Conservation (phyloP, 208 protist genomes). For the Naegleria lovaniensis region DNA sequence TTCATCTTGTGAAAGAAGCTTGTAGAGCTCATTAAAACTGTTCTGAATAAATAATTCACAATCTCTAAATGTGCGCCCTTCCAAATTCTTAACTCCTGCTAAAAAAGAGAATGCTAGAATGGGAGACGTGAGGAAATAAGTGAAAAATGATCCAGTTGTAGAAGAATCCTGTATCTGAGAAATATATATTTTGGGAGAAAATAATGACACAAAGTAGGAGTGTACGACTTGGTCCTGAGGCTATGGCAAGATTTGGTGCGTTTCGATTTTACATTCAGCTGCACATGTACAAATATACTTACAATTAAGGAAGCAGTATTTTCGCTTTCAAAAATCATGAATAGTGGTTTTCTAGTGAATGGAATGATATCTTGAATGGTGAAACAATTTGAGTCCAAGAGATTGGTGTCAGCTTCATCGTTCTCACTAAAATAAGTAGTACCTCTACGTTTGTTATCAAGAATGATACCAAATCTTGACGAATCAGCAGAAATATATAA, state of each 20-base stretch:
- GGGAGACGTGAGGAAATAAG: not conserved
- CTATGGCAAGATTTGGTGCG: no score
- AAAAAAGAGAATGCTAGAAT: not conserved
- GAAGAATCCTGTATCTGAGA: not conserved
- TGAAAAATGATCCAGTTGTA: not conserved
- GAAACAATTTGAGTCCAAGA: not conserved
- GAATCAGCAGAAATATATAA: not conserved
- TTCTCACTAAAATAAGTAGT: not conserved
- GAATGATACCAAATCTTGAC: not conserved
- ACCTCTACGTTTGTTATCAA: not conserved
- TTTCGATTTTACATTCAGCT: no score
- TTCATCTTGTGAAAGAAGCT: not conserved
- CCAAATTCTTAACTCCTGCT: not conserved
- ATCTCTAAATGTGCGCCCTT: not conserved
- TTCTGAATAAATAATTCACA: not conserved
- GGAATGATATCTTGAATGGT: conserved; percentile 12
- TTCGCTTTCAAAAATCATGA: conserved; percentile 24
- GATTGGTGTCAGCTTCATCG: not conserved
- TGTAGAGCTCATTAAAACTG: not conserved
- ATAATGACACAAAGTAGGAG: not conserved
- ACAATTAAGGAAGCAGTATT: conserved; percentile 11
- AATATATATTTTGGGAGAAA: not conserved
- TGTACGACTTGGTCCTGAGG: not conserved
- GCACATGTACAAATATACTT: not conserved
- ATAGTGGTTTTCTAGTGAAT: conserved; percentile 30